Evolutionary conservation across 305 asterid species (phyloP).

Genomic region (Rubia tinctorum): DNA sequence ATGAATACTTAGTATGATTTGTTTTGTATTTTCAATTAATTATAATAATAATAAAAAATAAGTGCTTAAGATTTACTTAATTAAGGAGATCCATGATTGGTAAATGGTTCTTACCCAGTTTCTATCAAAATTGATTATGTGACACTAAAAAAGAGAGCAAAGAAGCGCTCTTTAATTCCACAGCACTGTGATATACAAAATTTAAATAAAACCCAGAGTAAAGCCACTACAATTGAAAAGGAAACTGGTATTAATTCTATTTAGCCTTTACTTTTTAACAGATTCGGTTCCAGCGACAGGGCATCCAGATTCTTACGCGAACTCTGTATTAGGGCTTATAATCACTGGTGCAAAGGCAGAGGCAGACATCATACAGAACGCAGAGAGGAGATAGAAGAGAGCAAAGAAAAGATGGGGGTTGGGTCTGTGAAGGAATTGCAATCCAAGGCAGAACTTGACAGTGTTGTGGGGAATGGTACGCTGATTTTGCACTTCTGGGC

Average conservation of each 20-base stretch:
- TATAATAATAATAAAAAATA: too few species aligned
- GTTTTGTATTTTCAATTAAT: too few species aligned
- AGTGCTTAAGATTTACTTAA: too few species aligned
- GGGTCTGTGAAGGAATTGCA: slow-evolving; percentile 80
- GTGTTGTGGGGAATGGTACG: slow-evolving; percentile 31
- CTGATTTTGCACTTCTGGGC: slow-evolving; percentile 95
- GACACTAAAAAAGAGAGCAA: too few species aligned
- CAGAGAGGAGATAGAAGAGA: neutral
- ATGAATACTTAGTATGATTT: too few species aligned
- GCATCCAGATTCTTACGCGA: slow-evolving; percentile 3
- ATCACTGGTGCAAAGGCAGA: slow-evolving; percentile 12
- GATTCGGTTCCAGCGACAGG: neutral
- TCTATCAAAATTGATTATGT: too few species aligned
- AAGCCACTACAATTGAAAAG: neutral
- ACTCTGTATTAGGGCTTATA: neutral
- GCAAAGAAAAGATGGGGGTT: slow-evolving; percentile 39
- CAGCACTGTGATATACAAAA: too few species aligned
- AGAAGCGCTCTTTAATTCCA: too few species aligned
- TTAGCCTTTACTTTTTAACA: neutral
- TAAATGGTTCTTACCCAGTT: too few species aligned
- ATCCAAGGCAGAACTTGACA: slow-evolving; percentile 77
- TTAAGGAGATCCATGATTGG: too few species aligned
- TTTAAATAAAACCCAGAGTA: neutral
- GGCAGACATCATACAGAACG: neutral
- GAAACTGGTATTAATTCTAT: neutral